Evolutionary conservation across 2,329 filamentous ascomycete genomes (phyloP), one percentile per base, ranked within the genome.

Genomic region (Diaporthe humulicola): DNA sequence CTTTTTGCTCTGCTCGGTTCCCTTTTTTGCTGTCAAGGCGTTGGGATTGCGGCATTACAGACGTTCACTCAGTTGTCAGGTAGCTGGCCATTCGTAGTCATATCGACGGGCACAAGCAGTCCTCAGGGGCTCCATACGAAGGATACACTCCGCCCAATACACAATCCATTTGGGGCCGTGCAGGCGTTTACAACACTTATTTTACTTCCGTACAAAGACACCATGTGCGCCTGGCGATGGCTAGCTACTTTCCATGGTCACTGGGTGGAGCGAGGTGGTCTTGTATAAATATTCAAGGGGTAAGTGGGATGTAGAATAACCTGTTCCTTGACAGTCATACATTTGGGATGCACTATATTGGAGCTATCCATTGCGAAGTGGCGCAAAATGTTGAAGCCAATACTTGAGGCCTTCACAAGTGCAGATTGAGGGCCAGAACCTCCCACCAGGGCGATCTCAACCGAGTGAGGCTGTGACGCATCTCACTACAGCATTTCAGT

Each of bases 41-140:
- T 42, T 64, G 25, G 72, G 56, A 40, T 61, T 58, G 48, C 64
- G 45, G 64, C 64, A 69, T 69, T 52, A 54, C 64, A 69, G 64
- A 69, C 64, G 48, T 69, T 69, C 48, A 69, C 64, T 69, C 48
- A 69, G 9, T 71, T 71, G 36, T 40, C 19, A 45, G 19, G 17
- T 58, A 71, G 67, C 38, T 71, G 38, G 54, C 22, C 64, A 40
- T 14, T 33, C 64, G 38, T 69, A 40, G 38, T 12, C 33, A 54
- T 54, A 69, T 54, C 45, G 10, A 54, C 40, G 64, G 64, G 64
- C 8, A 52, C 15, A 30, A n/a, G n/a, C 48, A 40, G 12, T 9
- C 33, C n/a, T 52, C 8, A 19, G 54, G 45, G 38, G 17, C 22
- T 69, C 15, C 12, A 40, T 7, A n/a, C 33, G 48, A 40, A 48